phyloP scores from a whole-genome alignment of 2,329 filamentous ascomycete species.

The Aspergillus amoenus region DNA sequence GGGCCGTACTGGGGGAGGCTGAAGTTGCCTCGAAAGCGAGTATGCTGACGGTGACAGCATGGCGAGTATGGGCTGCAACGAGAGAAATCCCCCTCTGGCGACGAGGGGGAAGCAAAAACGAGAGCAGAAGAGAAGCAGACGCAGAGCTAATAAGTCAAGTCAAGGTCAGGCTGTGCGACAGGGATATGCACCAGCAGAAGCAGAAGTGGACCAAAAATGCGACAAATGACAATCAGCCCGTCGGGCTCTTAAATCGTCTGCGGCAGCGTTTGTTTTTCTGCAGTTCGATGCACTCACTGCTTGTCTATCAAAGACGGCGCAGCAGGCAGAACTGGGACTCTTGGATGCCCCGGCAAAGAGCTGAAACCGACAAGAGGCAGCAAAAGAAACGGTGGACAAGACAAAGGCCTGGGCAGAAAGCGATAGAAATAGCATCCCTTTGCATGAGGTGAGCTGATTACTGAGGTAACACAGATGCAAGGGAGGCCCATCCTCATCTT shows the following conservation, averaged over 20 bases:
- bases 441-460: neutral
- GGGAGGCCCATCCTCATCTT: slow-evolving; percentile 1
- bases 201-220: slow-evolving; percentile 8
- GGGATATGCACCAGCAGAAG: neutral
- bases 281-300: neutral
- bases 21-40: too few relatives aligned
- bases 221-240: neutral
- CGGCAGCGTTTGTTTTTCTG: slow-evolving; percentile 3
- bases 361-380: too few relatives aligned
- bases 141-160: neutral
- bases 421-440: neutral
- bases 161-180: slow-evolving; percentile 1
- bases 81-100: neutral
- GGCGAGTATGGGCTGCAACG: too few relatives aligned
- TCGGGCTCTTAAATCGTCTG: neutral
- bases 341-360: too few relatives aligned
- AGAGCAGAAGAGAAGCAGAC: neutral
- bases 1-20: slow-evolving; percentile 32
- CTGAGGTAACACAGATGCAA: slow-evolving; percentile 2
- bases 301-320: too few relatives aligned
- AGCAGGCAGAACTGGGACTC: too few relatives aligned
- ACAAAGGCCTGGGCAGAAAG: neutral
- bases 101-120: neutral
- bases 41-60: too few relatives aligned
- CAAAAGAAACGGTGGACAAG: too few relatives aligned